Percentiles rank a stretch among this genome's conserved stretches.
phyloP scores from a whole-genome alignment of 345 rosid genomes.

The Populus alba region DNA sequence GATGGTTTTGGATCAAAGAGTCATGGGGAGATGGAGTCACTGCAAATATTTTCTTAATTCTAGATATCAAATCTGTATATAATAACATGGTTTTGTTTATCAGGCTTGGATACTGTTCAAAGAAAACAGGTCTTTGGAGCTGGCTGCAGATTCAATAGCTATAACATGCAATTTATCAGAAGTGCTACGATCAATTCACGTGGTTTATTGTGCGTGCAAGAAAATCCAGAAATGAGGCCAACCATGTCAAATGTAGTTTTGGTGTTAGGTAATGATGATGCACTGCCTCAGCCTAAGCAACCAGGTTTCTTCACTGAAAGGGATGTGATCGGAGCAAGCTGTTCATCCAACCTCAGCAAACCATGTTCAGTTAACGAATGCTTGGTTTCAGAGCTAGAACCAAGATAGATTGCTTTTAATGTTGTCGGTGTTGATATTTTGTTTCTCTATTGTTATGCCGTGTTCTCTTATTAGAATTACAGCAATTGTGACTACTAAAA shows the following conservation, averaged over 20 bases:
- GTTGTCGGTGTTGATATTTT: no score
- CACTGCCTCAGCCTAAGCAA: background rate
- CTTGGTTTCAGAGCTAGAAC: background rate
- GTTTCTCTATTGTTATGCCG: no score
- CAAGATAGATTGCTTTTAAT: background rate
- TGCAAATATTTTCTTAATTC: no score
- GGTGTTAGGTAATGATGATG: background rate
- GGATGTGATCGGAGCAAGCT: background rate
- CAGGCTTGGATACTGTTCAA: constrained; percentile 4
- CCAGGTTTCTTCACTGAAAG: constrained; percentile 1
- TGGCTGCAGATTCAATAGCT: background rate
- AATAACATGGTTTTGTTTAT: background rate
- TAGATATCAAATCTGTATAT: no score
- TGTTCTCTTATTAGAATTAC: no score
- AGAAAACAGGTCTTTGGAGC: background rate
- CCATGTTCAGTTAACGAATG: background rate
- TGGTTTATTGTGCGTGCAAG: background rate
- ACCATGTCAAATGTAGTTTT: background rate
- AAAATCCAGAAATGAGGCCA: background rate
- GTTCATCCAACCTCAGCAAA: background rate
- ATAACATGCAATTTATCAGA: background rate
- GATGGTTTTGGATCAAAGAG: no score
- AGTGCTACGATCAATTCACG: background rate
- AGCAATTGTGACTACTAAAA: no score
- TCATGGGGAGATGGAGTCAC: no score